phyloP scores from a whole-genome alignment of 2,329 filamentous ascomycete species.

The Alternaria alternata region DNA sequence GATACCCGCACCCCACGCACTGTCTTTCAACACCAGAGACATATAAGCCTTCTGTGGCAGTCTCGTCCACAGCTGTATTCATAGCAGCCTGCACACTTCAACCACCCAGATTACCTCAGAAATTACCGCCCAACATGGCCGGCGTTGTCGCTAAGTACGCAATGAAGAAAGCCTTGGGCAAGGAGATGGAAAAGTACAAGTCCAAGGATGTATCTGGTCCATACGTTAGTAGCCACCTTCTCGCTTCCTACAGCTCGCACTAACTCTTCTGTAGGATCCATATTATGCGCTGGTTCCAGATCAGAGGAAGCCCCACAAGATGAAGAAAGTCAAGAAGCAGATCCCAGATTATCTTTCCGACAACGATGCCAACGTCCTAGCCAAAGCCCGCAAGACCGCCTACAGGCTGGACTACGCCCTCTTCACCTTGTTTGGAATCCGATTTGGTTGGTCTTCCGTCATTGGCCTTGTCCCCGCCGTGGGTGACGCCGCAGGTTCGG shows the following conservation, averaged over 20 bases:
- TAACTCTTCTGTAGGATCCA: slow-evolving; percentile 70
- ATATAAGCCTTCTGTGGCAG: slow-evolving; percentile 31
- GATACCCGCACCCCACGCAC: slow-evolving; percentile 35
- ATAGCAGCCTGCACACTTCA: slow-evolving; percentile 10
- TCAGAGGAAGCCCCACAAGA: slow-evolving; percentile 74
- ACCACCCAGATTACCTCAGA: slow-evolving; percentile 9
- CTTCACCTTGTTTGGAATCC: slow-evolving; percentile 81
- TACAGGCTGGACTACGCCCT: slow-evolving; percentile 86
- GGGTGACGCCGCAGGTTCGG: slow-evolving; percentile 55
- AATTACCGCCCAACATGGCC: slow-evolving; percentile 51
- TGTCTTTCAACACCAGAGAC: slow-evolving; percentile 17
- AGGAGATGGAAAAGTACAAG: slow-evolving; percentile 59
- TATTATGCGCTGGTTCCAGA: slow-evolving; percentile 86
- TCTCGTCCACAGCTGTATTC: slow-evolving; percentile 7
- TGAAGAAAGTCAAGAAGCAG: slow-evolving; percentile 85
- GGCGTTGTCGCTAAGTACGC: slow-evolving; percentile 58
- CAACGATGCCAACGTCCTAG: slow-evolving; percentile 83
- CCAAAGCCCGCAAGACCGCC: slow-evolving; percentile 83
- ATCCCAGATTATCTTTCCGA: slow-evolving; percentile 82
- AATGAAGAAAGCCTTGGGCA: slow-evolving; percentile 58
- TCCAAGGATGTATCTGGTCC: slow-evolving; percentile 52
- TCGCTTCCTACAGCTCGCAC: slow-evolving; percentile 1
- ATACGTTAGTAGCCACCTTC: slow-evolving; percentile 48
- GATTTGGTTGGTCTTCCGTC: slow-evolving; percentile 88
- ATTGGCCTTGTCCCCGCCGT: slow-evolving; percentile 85